These are phyloP conservation scores for Termitomyces sp. DNA, from an alignment of 1,284 basidiomycete genomes.

Conservation along the genomic window DNA sequence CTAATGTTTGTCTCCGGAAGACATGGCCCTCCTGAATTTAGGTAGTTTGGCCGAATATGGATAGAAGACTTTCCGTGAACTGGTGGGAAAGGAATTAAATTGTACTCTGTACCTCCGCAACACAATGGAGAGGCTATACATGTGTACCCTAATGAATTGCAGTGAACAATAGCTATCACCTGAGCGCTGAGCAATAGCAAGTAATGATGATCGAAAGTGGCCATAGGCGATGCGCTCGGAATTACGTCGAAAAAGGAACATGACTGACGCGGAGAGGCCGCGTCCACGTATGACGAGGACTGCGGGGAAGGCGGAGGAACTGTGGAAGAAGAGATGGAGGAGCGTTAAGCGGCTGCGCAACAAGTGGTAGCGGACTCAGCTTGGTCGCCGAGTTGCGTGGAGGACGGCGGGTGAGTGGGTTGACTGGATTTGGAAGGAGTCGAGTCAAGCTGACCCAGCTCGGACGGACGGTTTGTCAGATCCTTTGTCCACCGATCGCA, in stretches of 20 bases:
- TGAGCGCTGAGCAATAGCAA: neutral
- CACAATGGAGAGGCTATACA: neutral
- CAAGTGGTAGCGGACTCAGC: neutral
- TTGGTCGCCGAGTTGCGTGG: conserved; percentile 10
- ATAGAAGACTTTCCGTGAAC: neutral
- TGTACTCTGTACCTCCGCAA: neutral
- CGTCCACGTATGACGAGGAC: neutral
- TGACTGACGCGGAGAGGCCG: neutral
- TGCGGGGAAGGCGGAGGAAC: neutral
- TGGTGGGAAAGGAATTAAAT: neutral
- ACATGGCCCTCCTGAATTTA: conserved; percentile 3
- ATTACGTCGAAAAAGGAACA: neutral
- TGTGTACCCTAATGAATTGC: neutral
- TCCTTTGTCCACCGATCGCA: conserved; percentile 19
- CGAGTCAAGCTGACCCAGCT: conserved; percentile 18
- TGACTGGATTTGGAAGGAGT: conserved; percentile 8
- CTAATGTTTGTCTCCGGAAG: neutral
- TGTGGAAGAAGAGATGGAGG: neutral
- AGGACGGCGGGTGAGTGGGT: conserved; percentile 11
- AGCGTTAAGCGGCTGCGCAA: neutral
- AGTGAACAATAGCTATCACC: neutral
- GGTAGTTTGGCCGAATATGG: neutral
- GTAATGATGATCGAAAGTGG: neutral
- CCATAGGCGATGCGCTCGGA: neutral
- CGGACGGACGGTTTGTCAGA: conserved; percentile 16